A percentile compares a stretch with the other conserved stretches of the same genome.
Conservation (phyloP, 345 rosid species). For the Populus tremula region DNA sequence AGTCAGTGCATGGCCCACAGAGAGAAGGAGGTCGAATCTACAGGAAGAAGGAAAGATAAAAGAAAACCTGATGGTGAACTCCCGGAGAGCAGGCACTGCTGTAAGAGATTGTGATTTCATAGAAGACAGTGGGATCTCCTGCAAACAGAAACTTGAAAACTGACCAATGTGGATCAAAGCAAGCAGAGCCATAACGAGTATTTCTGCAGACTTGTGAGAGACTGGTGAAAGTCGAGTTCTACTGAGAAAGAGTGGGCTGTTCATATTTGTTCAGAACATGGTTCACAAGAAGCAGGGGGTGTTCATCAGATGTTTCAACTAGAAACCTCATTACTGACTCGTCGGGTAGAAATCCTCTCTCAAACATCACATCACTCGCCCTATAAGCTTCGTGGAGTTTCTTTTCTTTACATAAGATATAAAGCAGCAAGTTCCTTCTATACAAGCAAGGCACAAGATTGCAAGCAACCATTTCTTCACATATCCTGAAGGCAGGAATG, state of each 20-base stretch:
- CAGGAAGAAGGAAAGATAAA: neutral
- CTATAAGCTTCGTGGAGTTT: constrained; percentile 43
- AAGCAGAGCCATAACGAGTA: neutral
- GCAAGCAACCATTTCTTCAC: constrained; percentile 52
- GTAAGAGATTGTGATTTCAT: neutral
- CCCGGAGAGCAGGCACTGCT: neutral
- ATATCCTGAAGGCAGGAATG: constrained; percentile 46
- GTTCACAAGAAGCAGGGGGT: neutral
- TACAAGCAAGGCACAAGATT: constrained; percentile 26
- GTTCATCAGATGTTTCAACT: constrained; percentile 11
- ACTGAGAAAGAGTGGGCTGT: neutral
- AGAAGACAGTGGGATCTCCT: neutral
- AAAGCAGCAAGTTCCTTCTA: constrained; percentile 39
- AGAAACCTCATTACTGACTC: constrained; percentile 15
- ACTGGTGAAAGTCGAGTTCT: neutral
- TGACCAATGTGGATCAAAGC: neutral
- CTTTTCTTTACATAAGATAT: constrained; percentile 44
- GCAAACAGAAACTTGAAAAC: neutral
- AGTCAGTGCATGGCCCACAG: neutral
- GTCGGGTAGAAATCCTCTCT: constrained; percentile 32
- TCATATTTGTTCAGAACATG: neutral
- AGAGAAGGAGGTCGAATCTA: neutral
- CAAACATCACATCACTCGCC: constrained; percentile 35
- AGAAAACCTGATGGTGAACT: neutral
- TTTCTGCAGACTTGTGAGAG: neutral